Evolutionary conservation across 139 green algal genomes (phyloP), one percentile per base, ranked within the genome.

Genomic region (Haematococcus sp.): DNA sequence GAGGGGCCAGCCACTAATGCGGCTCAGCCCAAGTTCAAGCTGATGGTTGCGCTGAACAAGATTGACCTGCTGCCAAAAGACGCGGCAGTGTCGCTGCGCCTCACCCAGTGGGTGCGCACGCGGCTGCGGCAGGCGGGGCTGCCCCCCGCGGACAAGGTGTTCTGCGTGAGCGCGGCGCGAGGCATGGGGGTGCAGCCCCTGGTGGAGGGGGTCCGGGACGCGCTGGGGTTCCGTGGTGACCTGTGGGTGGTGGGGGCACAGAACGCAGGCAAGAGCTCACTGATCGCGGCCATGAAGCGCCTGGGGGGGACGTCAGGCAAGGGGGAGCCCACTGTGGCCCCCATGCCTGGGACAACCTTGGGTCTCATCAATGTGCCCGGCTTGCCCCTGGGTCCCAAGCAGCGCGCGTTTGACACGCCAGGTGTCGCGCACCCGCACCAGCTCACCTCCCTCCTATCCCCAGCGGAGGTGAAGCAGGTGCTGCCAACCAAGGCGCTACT

Each of bases 1-100:
- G 27, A 59, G 4, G 40, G 40, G 7, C 7, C 40, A 11, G 40
- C 40, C 7, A 11, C 7, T 7, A 49, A 11, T 49, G 68, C 66
- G 23, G 66, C 63, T 11, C 22, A 71, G 16, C 46, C 77, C n/a
- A 76, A 75, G 30, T 90, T 88, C 56, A 52, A 79, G 9, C 74
- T 98, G 13, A 79, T 98, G 54, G 64, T 99, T 16, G 94, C 88
- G 17, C 90, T 88, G 46, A 99, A 97, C 87, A 99, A 99, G 79
- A 85, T 91, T 98, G 79, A 98, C 81, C 79, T 97, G 79, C 80
- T 98, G 75, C 94, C 93, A 0, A 71, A 69, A 15, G 75, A 89
- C 43, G 40, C 40, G 11, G 84, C 84, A 33, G 87, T 81, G 0
- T 9, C 51, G 1, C 28, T 51, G 1, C 71, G 87, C 4, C 76